These are phyloP conservation scores for Saccharomyces pastorianus DNA, from an alignment of 1,139 yeast species.

Conservation along the genomic window DNA sequence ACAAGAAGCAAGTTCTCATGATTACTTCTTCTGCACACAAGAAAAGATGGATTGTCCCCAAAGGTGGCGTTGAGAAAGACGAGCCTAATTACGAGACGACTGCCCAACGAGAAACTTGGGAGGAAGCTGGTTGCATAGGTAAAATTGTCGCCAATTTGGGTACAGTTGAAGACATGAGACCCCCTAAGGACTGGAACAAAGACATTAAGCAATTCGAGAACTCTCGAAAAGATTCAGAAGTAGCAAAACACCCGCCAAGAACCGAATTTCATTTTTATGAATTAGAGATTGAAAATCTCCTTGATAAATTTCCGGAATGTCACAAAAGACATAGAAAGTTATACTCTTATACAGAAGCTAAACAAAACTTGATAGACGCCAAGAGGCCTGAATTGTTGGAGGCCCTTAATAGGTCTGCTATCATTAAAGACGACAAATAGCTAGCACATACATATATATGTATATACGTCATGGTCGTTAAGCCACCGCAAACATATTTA, in stretches of 20 bases:
- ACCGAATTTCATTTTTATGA: constrained; percentile 83
- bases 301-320: constrained; percentile 68
- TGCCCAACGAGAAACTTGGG: constrained; percentile 93
- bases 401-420: constrained; percentile 45
- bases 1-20: constrained; percentile 59
- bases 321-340: constrained; percentile 56
- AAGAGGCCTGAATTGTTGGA: constrained; percentile 62
- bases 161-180: constrained; percentile 59
- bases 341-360: constrained; percentile 70
- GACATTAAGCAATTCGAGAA: constrained; percentile 23
- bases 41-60: constrained; percentile 80
- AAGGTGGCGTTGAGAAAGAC: constrained; percentile 90
- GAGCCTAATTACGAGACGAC: constrained; percentile 49
- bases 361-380: constrained; percentile 48
- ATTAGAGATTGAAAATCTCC: constrained; percentile 50
- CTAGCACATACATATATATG: not conserved
- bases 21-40: constrained; percentile 63
- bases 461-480: not conserved
- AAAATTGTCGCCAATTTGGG: constrained; percentile 49
- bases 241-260: constrained; percentile 42
- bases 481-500: not conserved
- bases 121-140: constrained; percentile 89
- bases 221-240: constrained; percentile 16
- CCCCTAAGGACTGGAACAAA: constrained; percentile 48
- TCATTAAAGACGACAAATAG: constrained; percentile 12